Evolutionary conservation across 257 asterid species (phyloP), one percentile per base, ranked within the genome.

Genomic region (Jaltomata sinuosa): DNA sequence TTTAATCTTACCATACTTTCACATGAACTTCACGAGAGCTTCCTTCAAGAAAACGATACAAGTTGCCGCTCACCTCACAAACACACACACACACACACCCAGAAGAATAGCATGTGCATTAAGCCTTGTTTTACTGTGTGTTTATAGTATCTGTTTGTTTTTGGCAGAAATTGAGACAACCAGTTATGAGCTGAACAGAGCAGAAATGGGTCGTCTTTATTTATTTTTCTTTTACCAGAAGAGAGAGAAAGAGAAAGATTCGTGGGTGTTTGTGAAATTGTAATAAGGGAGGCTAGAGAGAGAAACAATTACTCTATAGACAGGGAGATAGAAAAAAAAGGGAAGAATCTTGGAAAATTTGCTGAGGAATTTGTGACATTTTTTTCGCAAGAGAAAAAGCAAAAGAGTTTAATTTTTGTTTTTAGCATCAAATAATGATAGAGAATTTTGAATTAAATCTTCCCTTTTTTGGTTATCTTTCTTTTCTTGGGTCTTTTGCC

Each of bases 1-100:
- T 84, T 85, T 86, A 31, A 7, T 76, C 55, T 80, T 11, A 76
- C 61, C 90, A 67, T 50, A 82, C 90, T 85, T 87, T 84, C 90
- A 87, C 91, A 88, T 90, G 89, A 89, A 87, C 76, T 89, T 90
- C 94, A 92, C 93, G 93, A 88, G 92, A 84, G 82, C 22, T 74
- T 85, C 85, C 83, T 84, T 88, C 85, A 84, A 84, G 72, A n/a
- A 57, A 57, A 74, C 52, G 67, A 50, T 67, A 57, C 29, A 67
- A 67, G 53, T 36, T 59, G 84, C 59, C 52, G 4, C 84, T 59
- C 81, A 76, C 81, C 82, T 77, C 82, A 77, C 12, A 76, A 27
- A 76, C 59, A 27, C 81, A 47, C 15, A 62, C 9, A 25, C 36
- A 61, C 31, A 22, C 32, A 42, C 80, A 45, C 25, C 19, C 57